Base-by-base conservation (phyloP, 768 basidiomycete species). In the Suillus subluteus region DNA sequence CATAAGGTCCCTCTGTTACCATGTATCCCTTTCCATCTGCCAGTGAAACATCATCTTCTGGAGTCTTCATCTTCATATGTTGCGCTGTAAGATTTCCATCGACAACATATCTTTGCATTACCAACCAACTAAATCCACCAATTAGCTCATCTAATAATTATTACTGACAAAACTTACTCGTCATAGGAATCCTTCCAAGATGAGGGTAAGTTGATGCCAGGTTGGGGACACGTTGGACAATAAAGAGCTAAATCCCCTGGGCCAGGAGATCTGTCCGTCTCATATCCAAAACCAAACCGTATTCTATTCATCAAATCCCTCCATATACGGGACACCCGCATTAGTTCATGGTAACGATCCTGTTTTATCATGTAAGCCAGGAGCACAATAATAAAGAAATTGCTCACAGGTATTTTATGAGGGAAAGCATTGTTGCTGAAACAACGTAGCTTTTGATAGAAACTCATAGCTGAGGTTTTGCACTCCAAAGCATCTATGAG, bases 401-500 rank as follows among this genome's bases (percentile, higher is more conserved):
- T 26, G n/a, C 38, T 44, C 32, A 48, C 46, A 21, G 32, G 13
- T 56, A 63, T 46, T 63, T 15, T 62, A 40, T 43, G 30, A 15
- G 62, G n/a, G 23, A 62, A 62, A 26, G 44, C 62, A 43, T 62
- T 62, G 30, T 44, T 41, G 18, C 18, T 62, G 9, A 40, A 46
- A 50, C 0, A 2, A 7, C 15, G 9, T 5, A 52, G 50, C 26
- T 52, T 52, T 30, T 52, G 50, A 16, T 38, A 58, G 41, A 40
- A 61, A 32, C 38, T 30, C 54, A 65, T 62, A n/a, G 63, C 63
- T 23, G 30, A 43, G 6, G 58, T 65, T 12, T 65, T 65, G 43
- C 72, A 72, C 52, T 72, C 72, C 69, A 72, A 37, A 26, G 67
- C 8, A 16, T 72, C 64, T 13, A 74, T 65, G 15, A 62, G 52